Conservation (phyloP, 352 stramenopile genomes). For the Lagenidium giganteum region DNA sequence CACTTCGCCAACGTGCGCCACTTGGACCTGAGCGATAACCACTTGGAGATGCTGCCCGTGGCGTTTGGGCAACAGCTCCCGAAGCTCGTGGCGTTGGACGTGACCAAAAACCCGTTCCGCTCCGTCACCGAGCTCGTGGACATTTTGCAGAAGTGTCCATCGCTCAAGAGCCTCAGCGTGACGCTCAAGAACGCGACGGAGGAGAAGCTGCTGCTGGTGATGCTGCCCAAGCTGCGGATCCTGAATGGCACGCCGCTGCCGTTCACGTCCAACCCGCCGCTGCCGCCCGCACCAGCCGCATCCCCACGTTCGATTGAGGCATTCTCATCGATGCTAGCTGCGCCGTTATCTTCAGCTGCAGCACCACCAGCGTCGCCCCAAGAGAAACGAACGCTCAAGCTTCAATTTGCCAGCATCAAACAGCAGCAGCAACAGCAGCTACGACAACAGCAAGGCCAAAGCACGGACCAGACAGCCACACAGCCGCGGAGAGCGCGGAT, state of each 20-base stretch:
- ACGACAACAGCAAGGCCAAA: background rate
- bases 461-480: background rate
- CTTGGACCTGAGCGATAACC: conserved; percentile 56
- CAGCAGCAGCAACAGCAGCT: conserved; percentile 1
- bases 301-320: conserved; percentile 1
- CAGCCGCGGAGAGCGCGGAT: background rate
- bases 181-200: conserved; percentile 36
- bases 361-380: conserved; percentile 21
- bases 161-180: conserved; percentile 56
- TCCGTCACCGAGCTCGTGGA: conserved; percentile 37
- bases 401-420: conserved; percentile 24
- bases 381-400: conserved; percentile 25
- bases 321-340: conserved; percentile 4
- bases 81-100: conserved; percentile 52
- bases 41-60: conserved; percentile 26
- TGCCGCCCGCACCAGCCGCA: conserved; percentile 3
- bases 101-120: conserved; percentile 42
- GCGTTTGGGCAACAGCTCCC: conserved; percentile 34
- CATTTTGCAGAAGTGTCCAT: conserved; percentile 33
- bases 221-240: conserved; percentile 52
- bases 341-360: too few species aligned
- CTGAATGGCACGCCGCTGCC: conserved; percentile 45
- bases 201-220: conserved; percentile 44
- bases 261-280: conserved; percentile 4
- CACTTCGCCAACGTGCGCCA: conserved; percentile 44